Base-by-base conservation (phyloP, 495 filamentous ascomycete species). In the Aspergillus nidulans region DNA sequence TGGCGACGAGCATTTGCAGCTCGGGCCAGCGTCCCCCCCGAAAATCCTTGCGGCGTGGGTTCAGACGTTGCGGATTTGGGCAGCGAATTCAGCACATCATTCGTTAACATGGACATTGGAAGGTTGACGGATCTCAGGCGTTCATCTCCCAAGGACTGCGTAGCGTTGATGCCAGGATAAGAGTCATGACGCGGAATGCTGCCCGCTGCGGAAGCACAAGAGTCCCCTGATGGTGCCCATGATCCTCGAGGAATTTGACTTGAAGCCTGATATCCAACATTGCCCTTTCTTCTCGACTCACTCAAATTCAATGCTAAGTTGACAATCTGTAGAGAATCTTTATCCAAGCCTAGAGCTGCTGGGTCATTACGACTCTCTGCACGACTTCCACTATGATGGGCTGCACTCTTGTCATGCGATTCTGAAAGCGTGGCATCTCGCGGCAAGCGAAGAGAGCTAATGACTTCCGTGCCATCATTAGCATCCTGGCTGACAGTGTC, bases 291-390 rank as follows among this genome's bases (percentile, higher is more conserved):
- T 49, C 91, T 78, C 28, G 89, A 91, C 64, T 96, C 89, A 72
- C 88, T 95, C 46, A 97, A 70, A 63, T 86, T 92, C 64, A 97
- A 71, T 1, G 92, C 92, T 69, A 97, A 85, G 62, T 88, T 91
- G 34, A 97, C 89, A 54, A 97, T 92, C 67, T 95, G 88, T 18
- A 88, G 77, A 19, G 90, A 85, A 60, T 97, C 90, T 16, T 81
- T 72, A 69, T 91, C 87, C 12, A 88, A 62, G 0, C 72, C 76
- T 36, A 63, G 46, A 6, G 62, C 41, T 23, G 60, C 41, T 43
- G 60, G 63, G 30, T 36, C 13, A 24, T 25, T 32, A 25, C 32
- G 47, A 23, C 20, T 39, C 16, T 23, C 30, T 9, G 15, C 20
- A 25, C 7, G 30, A 5, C 30, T 24, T 20, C 4, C 19, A 3